Evolutionary conservation across 345 rosid species (phyloP), one percentile per base, ranked within the genome.

Genomic region (Eucalyptus lansdowneana): DNA sequence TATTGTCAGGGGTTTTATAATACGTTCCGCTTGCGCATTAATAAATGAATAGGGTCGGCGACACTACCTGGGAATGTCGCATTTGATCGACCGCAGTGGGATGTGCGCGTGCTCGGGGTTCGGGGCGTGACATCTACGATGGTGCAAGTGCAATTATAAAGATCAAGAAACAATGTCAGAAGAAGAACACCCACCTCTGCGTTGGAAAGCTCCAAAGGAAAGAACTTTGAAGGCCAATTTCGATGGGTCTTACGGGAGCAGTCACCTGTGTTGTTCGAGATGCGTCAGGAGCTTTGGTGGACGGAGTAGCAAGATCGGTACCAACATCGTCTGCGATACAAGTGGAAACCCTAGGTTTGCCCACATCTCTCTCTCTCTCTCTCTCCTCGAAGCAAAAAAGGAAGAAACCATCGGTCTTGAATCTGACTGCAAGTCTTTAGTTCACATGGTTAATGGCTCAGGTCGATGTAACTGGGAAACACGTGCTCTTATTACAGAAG

Each of bases 321-420:
- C 2, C 19, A 7, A 5, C 11, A 0, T n/a, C 40, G 19, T 15
- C 17, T 17, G 76, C 40, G 0, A 9, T 16, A 0, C 80, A 69
- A 69, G 31, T 3, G 3, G 24, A 69, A 69, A 69, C 22, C 42
- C 58, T 54, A 54, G 58, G 58, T 21, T 21, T 54, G 58, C 42
- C 4, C 5, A 21, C 13, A 8, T 0, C 24, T 54, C 58, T 10
- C 76, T 53, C 80, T 0, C 24, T 54, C 58, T 10, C 76, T 53
- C 80, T 69, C 80, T 31, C 24, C 40, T 16, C 42, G 42, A 69
- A 69, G 44, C 80, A 19, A 69, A 69, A 19, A 34, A 17, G 27
- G 80, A 69, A 10, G 40, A 67, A 16, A 37, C 21, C 7, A 19
- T 34, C 6, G 80, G 2, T 3, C 42, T 17, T 34, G 80, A 34